Conservation (phyloP, 495 filamentous ascomycete genomes). For the Penicillium turbatum region DNA sequence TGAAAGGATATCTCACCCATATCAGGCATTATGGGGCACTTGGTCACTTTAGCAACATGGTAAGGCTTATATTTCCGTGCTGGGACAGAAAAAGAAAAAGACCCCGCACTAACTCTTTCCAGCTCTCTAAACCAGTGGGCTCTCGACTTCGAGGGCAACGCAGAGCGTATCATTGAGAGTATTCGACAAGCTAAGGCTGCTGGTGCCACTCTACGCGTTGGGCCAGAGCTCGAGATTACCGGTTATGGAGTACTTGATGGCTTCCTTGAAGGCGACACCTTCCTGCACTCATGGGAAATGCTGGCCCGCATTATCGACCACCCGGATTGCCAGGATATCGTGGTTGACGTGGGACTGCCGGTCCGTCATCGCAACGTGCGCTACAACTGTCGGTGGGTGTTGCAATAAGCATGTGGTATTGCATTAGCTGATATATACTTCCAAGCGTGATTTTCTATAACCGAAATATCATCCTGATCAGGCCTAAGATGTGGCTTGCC, state of each 20-base stretch:
- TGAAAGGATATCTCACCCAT: not conserved
- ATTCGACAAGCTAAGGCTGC: slow-evolving; percentile 66
- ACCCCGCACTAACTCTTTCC: slow-evolving; percentile 9
- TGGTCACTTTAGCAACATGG: slow-evolving; percentile 43
- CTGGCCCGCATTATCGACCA: slow-evolving; percentile 54
- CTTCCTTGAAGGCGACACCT: slow-evolving; percentile 42
- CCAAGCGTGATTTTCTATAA: slow-evolving; percentile 57
- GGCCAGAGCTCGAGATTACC: slow-evolving; percentile 67
- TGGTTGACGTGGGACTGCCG: slow-evolving; percentile 74
- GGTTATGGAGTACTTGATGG: slow-evolving; percentile 52
- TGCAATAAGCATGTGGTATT: slow-evolving; percentile 38
- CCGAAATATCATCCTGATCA: slow-evolving; percentile 65
- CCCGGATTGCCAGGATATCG: slow-evolving; percentile 64
- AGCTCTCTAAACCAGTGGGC: slow-evolving; percentile 55
- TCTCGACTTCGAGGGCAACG: slow-evolving; percentile 77
- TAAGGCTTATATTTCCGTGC: slow-evolving; percentile 6
- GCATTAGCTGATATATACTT: slow-evolving; percentile 52
- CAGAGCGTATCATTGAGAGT: slow-evolving; percentile 67
- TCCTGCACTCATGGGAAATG: slow-evolving; percentile 70
- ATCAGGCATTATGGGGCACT: slow-evolving; percentile 33
- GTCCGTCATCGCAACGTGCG: slow-evolving; percentile 58
- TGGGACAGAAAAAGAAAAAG: not conserved
- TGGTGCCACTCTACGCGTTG: slow-evolving; percentile 68
- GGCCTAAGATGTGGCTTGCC: slow-evolving; percentile 81
- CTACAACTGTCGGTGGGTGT: slow-evolving; percentile 51